These are phyloP conservation scores for Rhodotorula sp. DNA, from an alignment of 1,284 basidiomycete genomes.

Conservation along the genomic window DNA sequence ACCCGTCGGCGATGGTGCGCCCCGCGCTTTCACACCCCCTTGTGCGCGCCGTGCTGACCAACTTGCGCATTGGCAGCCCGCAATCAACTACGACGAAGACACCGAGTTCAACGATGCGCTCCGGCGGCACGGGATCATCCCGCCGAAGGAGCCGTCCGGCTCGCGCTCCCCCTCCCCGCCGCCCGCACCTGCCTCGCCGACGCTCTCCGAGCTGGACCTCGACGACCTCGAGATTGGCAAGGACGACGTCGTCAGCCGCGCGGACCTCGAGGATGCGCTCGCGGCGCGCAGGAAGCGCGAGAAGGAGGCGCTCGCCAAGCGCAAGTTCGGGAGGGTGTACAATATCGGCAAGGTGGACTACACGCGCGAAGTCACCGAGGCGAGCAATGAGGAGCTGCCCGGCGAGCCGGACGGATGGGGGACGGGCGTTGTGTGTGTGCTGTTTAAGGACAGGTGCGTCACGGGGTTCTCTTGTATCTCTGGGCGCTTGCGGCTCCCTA, in stretches of 20 bases:
- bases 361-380: conserved; percentile 90
- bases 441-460: conserved; percentile 83
- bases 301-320: conserved; percentile 62
- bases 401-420: conserved; percentile 66
- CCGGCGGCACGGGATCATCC: conserved; percentile 85
- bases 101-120: conserved; percentile 73
- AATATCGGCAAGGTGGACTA: conserved; percentile 93
- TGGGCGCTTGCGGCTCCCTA: neutral
- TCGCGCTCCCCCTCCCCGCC: conserved; percentile 42
- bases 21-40: neutral
- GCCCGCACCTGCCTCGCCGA: conserved; percentile 29
- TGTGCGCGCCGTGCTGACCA: neutral
- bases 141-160: conserved; percentile 56
- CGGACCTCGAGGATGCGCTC: conserved; percentile 70
- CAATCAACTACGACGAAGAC: conserved; percentile 40
- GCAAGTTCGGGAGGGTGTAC: conserved; percentile 78
- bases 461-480: neutral
- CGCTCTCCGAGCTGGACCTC: conserved; percentile 58
- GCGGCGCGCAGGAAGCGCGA: conserved; percentile 70
- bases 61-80: neutral
- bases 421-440: conserved; percentile 81
- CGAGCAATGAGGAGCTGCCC: conserved; percentile 71
- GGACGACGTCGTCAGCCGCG: conserved; percentile 63
- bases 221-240: conserved; percentile 65
- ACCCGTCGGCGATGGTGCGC: neutral